A percentile compares a stretch with the other conserved stretches of the same genome.
phyloP scores from a whole-genome alignment of 1,139 yeast genomes.

The Debaryomyces sp. region DNA sequence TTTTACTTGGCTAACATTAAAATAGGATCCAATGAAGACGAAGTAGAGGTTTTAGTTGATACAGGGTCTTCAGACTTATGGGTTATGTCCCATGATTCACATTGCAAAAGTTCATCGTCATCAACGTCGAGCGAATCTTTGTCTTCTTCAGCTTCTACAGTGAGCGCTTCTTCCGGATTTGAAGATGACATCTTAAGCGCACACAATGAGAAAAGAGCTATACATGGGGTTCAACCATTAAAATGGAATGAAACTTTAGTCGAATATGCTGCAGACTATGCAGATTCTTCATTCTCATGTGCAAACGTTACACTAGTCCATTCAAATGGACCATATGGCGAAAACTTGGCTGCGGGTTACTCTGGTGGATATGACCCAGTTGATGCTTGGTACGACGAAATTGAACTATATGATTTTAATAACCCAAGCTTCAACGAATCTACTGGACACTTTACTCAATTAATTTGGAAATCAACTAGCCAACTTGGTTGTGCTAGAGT shows the following conservation, averaged over 20 bases:
- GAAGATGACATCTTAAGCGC: slow-evolving; percentile 42
- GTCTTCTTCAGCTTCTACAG: slow-evolving; percentile 20
- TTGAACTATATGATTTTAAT: slow-evolving; percentile 46
- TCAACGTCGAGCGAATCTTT: slow-evolving; percentile 1
- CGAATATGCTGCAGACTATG: slow-evolving; percentile 49
- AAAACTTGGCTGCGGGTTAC: slow-evolving; percentile 60
- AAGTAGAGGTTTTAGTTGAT: slow-evolving; percentile 40
- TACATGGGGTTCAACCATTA: slow-evolving; percentile 51
- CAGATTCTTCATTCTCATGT: slow-evolving; percentile 48
- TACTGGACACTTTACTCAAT: slow-evolving; percentile 70
- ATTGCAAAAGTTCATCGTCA: slow-evolving; percentile 18
- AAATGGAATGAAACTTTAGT: slow-evolving; percentile 53
- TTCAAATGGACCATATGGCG: slow-evolving; percentile 58
- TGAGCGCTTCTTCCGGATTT: slow-evolving; percentile 23
- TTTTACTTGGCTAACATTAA: slow-evolving; percentile 50
- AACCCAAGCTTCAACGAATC: slow-evolving; percentile 47
- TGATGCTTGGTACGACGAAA: slow-evolving; percentile 70
- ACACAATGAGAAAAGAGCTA: slow-evolving; percentile 57
- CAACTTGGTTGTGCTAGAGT: slow-evolving; percentile 65
- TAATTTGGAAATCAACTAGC: slow-evolving; percentile 61
- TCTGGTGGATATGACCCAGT: slow-evolving; percentile 52
- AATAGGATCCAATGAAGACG: slow-evolving; percentile 36
- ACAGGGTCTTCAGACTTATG: slow-evolving; percentile 53
- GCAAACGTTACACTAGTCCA: slow-evolving; percentile 55
- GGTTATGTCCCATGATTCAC: slow-evolving; percentile 41